A percentile compares a stretch with the other conserved stretches of the same genome.
These are phyloP conservation scores for Atkinsonella hypoxylon DNA, from an alignment of 2,329 filamentous ascomycete species.

Conservation along the genomic window DNA sequence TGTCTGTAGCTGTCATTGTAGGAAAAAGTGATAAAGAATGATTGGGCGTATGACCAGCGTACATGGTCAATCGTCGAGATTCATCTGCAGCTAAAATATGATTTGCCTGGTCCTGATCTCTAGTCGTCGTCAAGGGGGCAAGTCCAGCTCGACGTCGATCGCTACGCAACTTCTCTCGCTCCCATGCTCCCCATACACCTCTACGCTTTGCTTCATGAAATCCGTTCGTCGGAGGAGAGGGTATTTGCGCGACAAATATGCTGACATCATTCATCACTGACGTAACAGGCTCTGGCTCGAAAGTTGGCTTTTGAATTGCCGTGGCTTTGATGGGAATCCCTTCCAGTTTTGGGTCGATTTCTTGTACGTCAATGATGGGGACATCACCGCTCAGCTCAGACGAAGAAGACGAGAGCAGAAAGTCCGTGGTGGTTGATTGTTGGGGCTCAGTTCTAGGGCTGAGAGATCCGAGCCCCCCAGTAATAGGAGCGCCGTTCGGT, in stretches of 20 bases:
- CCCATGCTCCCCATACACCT: neutral
- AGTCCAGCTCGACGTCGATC: slow-evolving; percentile 5
- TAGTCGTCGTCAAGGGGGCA: slow-evolving; percentile 15
- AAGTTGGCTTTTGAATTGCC: slow-evolving; percentile 40
- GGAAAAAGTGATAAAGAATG: slow-evolving; percentile 43
- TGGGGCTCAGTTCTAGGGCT: slow-evolving; percentile 33
- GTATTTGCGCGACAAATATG: slow-evolving; percentile 19
- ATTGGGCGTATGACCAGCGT: slow-evolving; percentile 51
- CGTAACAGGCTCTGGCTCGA: slow-evolving; percentile 13
- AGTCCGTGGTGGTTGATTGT: slow-evolving; percentile 23
- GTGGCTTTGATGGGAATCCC: slow-evolving; percentile 44
- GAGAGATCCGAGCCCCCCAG: slow-evolving; percentile 26
- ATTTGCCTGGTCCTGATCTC: slow-evolving; percentile 27
- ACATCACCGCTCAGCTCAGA: slow-evolving; percentile 21
- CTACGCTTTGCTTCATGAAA: neutral
- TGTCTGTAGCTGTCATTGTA: slow-evolving; percentile 29
- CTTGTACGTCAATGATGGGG: slow-evolving; percentile 43
- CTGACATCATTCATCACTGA: slow-evolving; percentile 20
- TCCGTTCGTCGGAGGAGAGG: slow-evolving; percentile 9
- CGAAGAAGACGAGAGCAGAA: slow-evolving; percentile 19
- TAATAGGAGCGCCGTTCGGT: slow-evolving; percentile 22
- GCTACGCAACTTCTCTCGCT: slow-evolving; percentile 2
- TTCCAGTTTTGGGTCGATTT: slow-evolving; percentile 47
- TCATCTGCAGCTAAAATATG: slow-evolving; percentile 36
- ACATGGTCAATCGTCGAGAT: slow-evolving; percentile 42